Percentiles rank a stretch among this genome's conserved stretches.
These are phyloP conservation scores for Pulveroboletus frians DNA, from an alignment of 768 basidiomycete species.

Conservation along the genomic window DNA sequence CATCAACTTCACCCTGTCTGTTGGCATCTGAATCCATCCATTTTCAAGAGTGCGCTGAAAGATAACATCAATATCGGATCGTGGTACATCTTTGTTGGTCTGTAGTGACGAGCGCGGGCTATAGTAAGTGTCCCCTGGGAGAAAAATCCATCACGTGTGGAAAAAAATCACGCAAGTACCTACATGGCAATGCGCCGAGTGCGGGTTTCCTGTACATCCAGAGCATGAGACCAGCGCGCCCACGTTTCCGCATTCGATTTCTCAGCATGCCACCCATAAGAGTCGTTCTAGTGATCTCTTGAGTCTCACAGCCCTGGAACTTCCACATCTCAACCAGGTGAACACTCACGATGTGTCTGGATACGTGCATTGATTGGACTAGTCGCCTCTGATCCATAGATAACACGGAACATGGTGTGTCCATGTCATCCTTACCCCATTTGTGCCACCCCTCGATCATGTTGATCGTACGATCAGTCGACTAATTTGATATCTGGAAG, in stretches of 20 bases:
- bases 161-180: neutral
- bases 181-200: constrained; percentile 3
- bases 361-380: constrained; percentile 14
- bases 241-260: constrained; percentile 1
- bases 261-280: constrained; percentile 2
- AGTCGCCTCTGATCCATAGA: constrained; percentile 16
- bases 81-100: too few relatives aligned
- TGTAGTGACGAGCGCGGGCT: too few relatives aligned
- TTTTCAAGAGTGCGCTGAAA: too few relatives aligned
- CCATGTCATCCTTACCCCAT: constrained; percentile 8
- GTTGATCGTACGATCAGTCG: too few relatives aligned
- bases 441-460: too few relatives aligned
- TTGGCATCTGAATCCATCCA: too few relatives aligned
- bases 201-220: constrained; percentile 1
- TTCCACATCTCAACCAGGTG: constrained; percentile 17
- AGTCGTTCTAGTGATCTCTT: constrained; percentile 8
- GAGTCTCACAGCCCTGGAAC: constrained; percentile 15
- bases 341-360: constrained; percentile 14
- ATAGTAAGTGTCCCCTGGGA: too few relatives aligned
- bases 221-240: constrained; percentile 11
- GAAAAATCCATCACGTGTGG: too few relatives aligned
- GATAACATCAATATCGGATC: too few relatives aligned
- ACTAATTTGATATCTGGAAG: too few relatives aligned
- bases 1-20: too few relatives aligned
- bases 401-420: too few relatives aligned